phyloP scores from a whole-genome alignment of 768 basidiomycete genomes.

The Podaxis sp. region DNA sequence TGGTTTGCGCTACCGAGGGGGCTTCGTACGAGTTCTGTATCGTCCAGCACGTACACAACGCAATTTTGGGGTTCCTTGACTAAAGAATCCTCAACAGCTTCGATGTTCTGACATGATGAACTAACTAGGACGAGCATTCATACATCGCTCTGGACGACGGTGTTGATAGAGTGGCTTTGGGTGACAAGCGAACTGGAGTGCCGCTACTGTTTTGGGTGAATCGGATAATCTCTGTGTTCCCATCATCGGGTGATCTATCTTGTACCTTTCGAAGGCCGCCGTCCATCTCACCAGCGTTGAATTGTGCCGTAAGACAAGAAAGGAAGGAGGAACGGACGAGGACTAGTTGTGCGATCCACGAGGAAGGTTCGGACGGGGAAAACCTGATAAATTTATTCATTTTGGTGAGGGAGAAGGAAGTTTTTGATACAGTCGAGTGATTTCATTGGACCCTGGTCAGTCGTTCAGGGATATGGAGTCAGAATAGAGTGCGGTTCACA shows the following conservation, averaged over 20 bases:
- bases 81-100: not conserved
- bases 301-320: constrained; percentile 3
- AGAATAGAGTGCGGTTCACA: constrained; percentile 2
- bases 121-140: not conserved
- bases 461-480: not conserved
- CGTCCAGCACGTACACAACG: not conserved
- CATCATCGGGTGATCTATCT: not conserved
- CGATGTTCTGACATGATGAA: not conserved
- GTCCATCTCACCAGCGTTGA: not conserved
- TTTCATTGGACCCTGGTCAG: constrained; percentile 1
- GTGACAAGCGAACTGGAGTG: not conserved
- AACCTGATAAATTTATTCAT: constrained; percentile 5
- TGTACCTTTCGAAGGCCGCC: not conserved
- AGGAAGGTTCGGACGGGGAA: not conserved
- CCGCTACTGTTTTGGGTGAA: not conserved
- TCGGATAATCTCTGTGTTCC: not conserved
- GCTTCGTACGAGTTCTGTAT: not conserved
- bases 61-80: not conserved
- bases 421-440: not conserved
- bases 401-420: not conserved
- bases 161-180: not conserved
- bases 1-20: constrained; percentile 5
- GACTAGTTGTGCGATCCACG: constrained; percentile 1
- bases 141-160: not conserved
- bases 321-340: not conserved